Evolutionary conservation across 2,329 filamentous ascomycete genomes (phyloP), one percentile per base, ranked within the genome.

Genomic region (Calonectria pseudoreteaudii): DNA sequence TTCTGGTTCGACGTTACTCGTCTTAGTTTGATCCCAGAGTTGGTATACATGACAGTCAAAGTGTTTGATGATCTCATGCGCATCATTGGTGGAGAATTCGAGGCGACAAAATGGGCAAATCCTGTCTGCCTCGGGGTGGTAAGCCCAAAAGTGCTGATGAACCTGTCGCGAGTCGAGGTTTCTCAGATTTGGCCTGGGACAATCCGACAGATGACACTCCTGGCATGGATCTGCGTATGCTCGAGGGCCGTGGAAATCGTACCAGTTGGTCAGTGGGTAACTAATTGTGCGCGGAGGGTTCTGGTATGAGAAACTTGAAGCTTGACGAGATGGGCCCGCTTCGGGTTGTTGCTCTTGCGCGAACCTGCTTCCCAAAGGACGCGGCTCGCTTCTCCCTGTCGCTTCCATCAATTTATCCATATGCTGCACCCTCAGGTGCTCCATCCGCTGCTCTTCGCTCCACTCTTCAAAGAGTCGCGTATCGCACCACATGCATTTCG

Each of bases 401-500:
- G 56, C 34, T 34, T 36, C 74, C 72, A 4, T 77, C 23, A 6
- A 76, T 58, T 36, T 70, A 41, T 31, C 76, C 70, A 23, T 49
- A 67, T 87, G 86, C 20, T 82, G 77, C 9, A 68, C 49, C 10
- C 78, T 72, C 23, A 85, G 77, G 68, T 87, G 86, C 13, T 66
- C 56, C 7, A 70, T 64, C 26, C 75, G 78, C 70, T 83, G 77
- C 18, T 79, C 68, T 0, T 64, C 38, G 13, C 74, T 66, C 83
- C 82, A 85, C 71, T 82, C 78, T 52, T 74, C 60, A 58, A 78
- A 85, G 20, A 85, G 67, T 2, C 69, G 73, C 8, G 82, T 78
- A 14, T 82, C 74, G 64, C 86, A 87, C 77, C 85, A 86, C 26
- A 79, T 80, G 68, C 86, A 87, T 52, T 81, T 81, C 3, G 10